Evolutionary conservation across 73 alveolate genomes (phyloP), one percentile per base, ranked within the genome.

Genomic region (Stentor coeruleus): DNA sequence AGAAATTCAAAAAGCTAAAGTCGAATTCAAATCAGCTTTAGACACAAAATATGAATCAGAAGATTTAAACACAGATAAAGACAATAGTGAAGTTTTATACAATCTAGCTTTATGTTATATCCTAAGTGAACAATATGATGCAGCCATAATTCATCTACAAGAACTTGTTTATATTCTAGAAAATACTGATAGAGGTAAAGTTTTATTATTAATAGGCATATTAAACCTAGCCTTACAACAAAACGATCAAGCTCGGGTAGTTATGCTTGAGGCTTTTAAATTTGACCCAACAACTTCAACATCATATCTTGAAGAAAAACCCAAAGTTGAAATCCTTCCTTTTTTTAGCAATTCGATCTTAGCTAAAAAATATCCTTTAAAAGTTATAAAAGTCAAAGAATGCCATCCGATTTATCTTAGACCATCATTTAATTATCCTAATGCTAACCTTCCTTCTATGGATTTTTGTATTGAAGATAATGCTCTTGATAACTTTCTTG

Each of bases 1-100:
- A 26, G 83, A 86, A 35, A 81, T 80, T 81, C 88, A 86, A 82
- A 86, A 81, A 39, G 88, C 91, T 0, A 39, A 80, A 31, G 81
- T 76, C 4, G 88, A 86, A n/a, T 86, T 86, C 37, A 39, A 86
- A 40, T n/a, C n/a, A n/a, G n/a, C n/a, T n/a, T n/a, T n/a, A n/a
- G n/a, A n/a, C n/a, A n/a, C n/a, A n/a, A n/a, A n/a, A n/a, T n/a
- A n/a, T n/a, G 57, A 40, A 58, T 11, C 39, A 39, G 38, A 37
- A 11, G 79, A 66, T 28, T 11, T 31, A 15, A 11, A 26, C 42
- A 49, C 20, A 11, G 92, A 87, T 15, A 82, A 82, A 40, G 79
- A 31, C n/a, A 26, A 66, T 28, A 89, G 82, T 15, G 79, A 66
- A 20, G 14, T 20, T 11, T 14, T 20, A 14, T 66, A 26, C 37